Base-by-base conservation (phyloP, 164 flowering plant species). In the Nymphaea thermarum region DNA sequence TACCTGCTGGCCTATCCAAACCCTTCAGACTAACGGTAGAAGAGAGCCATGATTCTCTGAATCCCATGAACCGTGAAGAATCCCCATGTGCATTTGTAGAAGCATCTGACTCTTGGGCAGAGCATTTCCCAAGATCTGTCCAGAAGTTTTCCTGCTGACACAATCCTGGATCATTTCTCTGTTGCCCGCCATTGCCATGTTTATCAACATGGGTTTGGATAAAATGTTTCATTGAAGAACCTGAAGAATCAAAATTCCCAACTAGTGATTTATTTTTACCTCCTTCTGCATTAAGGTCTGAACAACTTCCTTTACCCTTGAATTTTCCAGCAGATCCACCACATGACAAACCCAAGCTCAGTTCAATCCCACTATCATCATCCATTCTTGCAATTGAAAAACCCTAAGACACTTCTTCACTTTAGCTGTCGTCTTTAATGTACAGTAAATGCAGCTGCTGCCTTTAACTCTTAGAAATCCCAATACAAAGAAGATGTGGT, bases 351-450 rank as follows among this genome's bases (percentile, higher is more conserved):
- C 89, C 90, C 79, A 94, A 83, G 77, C 97, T 86, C 69, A 94
- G 83, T 76, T 89, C 96, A 73, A 94, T 85, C 44, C 87, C 90
- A 78, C 79, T 83, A 6, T 87, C 95, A 69, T 89, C 90, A 65
- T 90, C 99, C 99, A 94, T 94, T 65, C 64, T 72, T 62, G 42
- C 42, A 51, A 51, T 51, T 51, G 36, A 25, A 25, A 25, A 25
- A 25, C 36, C 36, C 36, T 25, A 0, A 1, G 36, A 1, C 36
- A 25, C 36, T 25, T 25, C 36, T 25, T 25, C 36, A 25, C 36
- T 25, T 25, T 25, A 25, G 36, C 36, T 25, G 36, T 25, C 36
- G 36, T 25, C 36, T 25, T 25, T 25, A 25, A 25, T 25, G 36
- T 25, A 25, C 1, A 25, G 36, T 25, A 25, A 25, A 25, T 25